Percentiles rank a stretch among this genome's conserved stretches.
These are phyloP conservation scores for Gentiana dahurica DNA, from an alignment of 257 asterid species.

Conservation along the genomic window DNA sequence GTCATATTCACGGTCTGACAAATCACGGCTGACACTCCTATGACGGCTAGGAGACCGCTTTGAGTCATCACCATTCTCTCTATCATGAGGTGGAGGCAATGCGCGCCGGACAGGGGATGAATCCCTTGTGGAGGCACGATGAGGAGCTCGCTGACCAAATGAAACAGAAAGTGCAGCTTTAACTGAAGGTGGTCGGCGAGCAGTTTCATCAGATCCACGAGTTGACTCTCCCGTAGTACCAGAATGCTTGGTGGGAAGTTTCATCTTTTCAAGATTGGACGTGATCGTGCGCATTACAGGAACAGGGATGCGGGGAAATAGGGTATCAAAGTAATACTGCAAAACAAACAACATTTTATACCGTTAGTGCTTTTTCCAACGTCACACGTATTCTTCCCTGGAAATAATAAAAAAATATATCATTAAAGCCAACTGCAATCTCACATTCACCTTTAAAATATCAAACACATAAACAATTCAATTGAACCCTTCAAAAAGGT, in stretches of 20 bases:
- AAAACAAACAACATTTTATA: conserved; percentile 12
- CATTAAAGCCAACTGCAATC: too few relatives aligned
- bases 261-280: conserved; percentile 73
- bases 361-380: conserved; percentile 7
- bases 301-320: conserved; percentile 90
- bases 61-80: conserved; percentile 34
- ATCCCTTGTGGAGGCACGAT: conserved; percentile 95
- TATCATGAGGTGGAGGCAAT: conserved; percentile 32
- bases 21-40: conserved; percentile 65
- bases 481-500: too few relatives aligned
- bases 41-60: conserved; percentile 48
- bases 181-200: conserved; percentile 96
- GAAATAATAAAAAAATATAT: too few relatives aligned
- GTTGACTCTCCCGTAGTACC: conserved; percentile 83
- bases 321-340: conserved; percentile 98
- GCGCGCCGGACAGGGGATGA: conserved; percentile 93
- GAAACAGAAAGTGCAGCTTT: conserved; percentile 97
- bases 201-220: conserved; percentile 92
- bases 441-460: too few relatives aligned
- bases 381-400: too few relatives aligned
- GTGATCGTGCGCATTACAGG: conserved; percentile 63
- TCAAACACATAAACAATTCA: too few relatives aligned
- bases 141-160: conserved; percentile 99
- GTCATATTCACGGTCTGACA: conserved; percentile 54
- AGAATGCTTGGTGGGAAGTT: conserved; percentile 74